Evolutionary conservation across 108 stramenopile species (phyloP), one percentile per base, ranked within the genome.

Genomic region (Cyclotella kingstonii): DNA sequence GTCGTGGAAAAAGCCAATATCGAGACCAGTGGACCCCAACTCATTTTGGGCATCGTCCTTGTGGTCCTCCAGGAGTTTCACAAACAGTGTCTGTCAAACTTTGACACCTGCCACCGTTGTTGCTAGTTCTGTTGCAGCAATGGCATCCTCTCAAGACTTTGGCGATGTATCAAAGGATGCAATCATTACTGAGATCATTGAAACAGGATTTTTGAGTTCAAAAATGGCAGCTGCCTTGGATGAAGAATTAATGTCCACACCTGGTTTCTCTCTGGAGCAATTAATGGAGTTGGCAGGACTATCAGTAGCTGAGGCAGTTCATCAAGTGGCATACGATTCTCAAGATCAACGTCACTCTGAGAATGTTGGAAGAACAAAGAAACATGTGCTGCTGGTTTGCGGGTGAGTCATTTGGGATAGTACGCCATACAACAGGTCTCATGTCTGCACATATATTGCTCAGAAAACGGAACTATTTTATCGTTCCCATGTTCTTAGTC

Each of bases 241-340:
- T 78, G 86, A 25, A 14, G 90, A 97, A 64, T 88, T 98, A 26
- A 98, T 99, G 97, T 66, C 86, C 0, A 79, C 77, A 4, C 95
- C 95, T 6, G 97, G 97, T 0, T 99, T 95, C 68, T 77, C 83
- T 2, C 60, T 99, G 34, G 96, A 98, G 52, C 97, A 98, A 75
- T 84, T 99, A n/a, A 99, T 99, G 98, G 98, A 99, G 82, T 79
- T 99, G 31, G 98, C 98, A 0, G 98, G 98, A 5, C 63, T 98
- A 11, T 57, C 91, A 18, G 96, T 96, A 14, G 97, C 98, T 0
- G 86, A 90, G 55, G 95, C 95, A 14, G 84, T 96, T 10, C 82
- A 90, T 63, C 57, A 78, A 18, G 46, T 85, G 55, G 44, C 66
- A 57, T n/a, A n/a, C n/a, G 35, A 18, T 31, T 17, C 6, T 31